phyloP scores from a whole-genome alignment of 208 protist genomes.

The Leishmania amazonensis region DNA sequence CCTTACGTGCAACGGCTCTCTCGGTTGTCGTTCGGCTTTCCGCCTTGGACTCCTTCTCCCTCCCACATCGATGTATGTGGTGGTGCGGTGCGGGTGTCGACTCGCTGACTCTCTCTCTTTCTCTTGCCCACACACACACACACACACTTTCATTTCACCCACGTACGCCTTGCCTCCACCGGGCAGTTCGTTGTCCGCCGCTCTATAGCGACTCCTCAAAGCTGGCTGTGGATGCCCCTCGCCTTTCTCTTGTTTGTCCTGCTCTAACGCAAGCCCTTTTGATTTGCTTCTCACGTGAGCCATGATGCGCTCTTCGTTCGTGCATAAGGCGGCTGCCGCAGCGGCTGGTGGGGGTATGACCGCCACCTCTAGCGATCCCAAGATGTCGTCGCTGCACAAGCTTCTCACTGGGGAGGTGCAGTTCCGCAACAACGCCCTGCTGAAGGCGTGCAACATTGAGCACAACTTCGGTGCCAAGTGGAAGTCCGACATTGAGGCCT shows the following conservation, averaged over 20 bases:
- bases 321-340: constrained; percentile 40
- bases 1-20: neutral
- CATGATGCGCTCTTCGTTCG: constrained; percentile 68
- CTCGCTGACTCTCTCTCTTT: neutral
- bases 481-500: constrained; percentile 68
- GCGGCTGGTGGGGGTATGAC: constrained; percentile 28
- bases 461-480: constrained; percentile 89
- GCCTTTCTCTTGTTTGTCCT: neutral
- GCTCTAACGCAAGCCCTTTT: neutral
- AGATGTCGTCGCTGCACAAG: constrained; percentile 87
- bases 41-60: neutral
- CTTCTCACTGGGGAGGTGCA: constrained; percentile 81
- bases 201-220: too few species aligned
- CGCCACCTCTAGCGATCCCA: constrained; percentile 43
- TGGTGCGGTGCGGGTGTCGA: neutral
- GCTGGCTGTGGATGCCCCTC: neutral
- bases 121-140: neutral
- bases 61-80: neutral
- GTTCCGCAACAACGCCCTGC: constrained; percentile 83
- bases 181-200: neutral
- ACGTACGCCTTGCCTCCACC: neutral
- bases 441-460: constrained; percentile 90
- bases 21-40: neutral
- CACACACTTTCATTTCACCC: neutral
- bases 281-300: neutral